Conservation (phyloP, 345 rosid species). For the Excoecaria agallocha region DNA sequence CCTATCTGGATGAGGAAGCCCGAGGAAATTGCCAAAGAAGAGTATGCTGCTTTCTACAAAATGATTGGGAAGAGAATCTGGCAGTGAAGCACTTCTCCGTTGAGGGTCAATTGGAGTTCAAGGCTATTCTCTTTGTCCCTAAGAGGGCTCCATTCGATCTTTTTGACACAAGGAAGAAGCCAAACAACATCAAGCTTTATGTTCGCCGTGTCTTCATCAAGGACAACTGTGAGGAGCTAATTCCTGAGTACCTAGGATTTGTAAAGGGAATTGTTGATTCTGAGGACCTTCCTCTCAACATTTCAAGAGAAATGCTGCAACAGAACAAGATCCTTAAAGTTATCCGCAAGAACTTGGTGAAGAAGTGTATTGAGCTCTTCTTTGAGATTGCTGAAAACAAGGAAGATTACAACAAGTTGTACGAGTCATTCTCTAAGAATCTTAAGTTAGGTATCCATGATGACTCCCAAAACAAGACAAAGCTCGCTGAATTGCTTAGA, state of each 20-base stretch:
- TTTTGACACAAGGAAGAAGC: constrained; percentile 88
- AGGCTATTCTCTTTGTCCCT: constrained; percentile 84
- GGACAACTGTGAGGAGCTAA: constrained; percentile 92
- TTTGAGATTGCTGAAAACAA: constrained; percentile 91
- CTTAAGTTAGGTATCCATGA: constrained; percentile 86
- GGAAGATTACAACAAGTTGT: constrained; percentile 91
- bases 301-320: constrained; percentile 75
- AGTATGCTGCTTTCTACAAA: constrained; percentile 90
- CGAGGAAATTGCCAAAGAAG: constrained; percentile 85
- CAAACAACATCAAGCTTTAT: constrained; percentile 88
- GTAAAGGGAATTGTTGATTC: constrained; percentile 92
- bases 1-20: constrained; percentile 98
- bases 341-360: constrained; percentile 84
- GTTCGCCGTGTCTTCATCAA: constrained; percentile 90
- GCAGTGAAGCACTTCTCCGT: constrained; percentile 88
- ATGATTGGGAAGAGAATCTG: constrained; percentile 93
- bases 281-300: constrained; percentile 87
- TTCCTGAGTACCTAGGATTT: constrained; percentile 79
- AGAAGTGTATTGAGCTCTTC: constrained; percentile 89
- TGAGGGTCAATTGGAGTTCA: constrained; percentile 95
- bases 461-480: constrained; percentile 71
- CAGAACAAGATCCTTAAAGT: constrained; percentile 94
- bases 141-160: constrained; percentile 92
- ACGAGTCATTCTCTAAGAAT: constrained; percentile 85
- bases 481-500: constrained; percentile 76